phyloP scores from a whole-genome alignment of 1,139 yeast genomes.

The Taiozyma sp. region DNA sequence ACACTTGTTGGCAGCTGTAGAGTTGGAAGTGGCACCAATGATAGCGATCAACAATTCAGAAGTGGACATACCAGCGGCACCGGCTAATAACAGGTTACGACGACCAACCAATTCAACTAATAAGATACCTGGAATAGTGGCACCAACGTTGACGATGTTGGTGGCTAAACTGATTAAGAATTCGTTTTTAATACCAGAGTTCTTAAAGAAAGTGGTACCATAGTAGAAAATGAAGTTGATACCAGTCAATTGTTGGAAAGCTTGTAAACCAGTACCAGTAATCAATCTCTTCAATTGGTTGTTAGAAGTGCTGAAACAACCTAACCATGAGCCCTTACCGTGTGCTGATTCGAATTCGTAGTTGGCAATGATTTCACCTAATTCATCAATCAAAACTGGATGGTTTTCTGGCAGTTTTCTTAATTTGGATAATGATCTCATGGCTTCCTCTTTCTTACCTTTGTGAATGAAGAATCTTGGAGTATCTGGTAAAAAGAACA shows the following conservation, averaged over 20 bases:
- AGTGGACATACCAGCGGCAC: conserved; percentile 52
- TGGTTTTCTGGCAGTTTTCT: conserved; percentile 39
- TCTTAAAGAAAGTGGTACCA: conserved; percentile 57
- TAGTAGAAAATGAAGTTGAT: conserved; percentile 65
- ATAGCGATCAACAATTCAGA: conserved; percentile 58
- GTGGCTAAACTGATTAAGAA: conserved; percentile 47
- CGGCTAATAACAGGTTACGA: conserved; percentile 43
- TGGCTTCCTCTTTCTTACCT: conserved; percentile 41
- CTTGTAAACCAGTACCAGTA: conserved; percentile 39
- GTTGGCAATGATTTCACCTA: conserved; percentile 36
- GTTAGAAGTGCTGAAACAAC: conserved; percentile 27
- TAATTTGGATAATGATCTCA: conserved; percentile 36
- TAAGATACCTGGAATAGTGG: conserved; percentile 58
- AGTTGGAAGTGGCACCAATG: conserved; percentile 40
- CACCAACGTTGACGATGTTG: conserved; percentile 58
- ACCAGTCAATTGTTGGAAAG: conserved; percentile 70
- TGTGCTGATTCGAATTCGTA: conserved; percentile 35
- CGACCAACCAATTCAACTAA: conserved; percentile 50
- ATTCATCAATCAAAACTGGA: conserved; percentile 32
- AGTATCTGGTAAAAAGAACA: conserved; percentile 61
- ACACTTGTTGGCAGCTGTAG: conserved; percentile 44
- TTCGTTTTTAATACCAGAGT: conserved; percentile 42
- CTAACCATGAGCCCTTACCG: conserved; percentile 32
- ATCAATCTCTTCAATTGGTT: conserved; percentile 30
- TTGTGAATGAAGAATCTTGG: conserved; percentile 57